These are phyloP conservation scores for Zhuliangozyma blackwelliae DNA, from an alignment of 1,139 yeast species.

Conservation along the genomic window DNA sequence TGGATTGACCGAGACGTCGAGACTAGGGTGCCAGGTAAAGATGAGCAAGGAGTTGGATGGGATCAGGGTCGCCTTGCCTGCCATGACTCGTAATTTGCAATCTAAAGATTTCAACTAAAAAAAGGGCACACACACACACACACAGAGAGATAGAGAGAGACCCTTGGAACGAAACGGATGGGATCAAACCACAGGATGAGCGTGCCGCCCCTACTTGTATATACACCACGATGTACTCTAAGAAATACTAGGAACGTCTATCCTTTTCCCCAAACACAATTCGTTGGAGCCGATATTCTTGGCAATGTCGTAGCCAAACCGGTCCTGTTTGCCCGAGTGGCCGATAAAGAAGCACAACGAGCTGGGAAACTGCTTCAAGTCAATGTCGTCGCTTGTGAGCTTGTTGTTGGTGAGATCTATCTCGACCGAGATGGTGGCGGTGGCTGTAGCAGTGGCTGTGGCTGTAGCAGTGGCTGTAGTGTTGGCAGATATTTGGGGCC, in stretches of 20 bases:
- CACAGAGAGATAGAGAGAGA: too few relatives aligned
- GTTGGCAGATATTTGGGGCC: conserved; percentile 14
- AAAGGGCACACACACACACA: too few relatives aligned
- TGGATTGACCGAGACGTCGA: conserved; percentile 92
- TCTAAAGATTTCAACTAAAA: conserved; percentile 55
- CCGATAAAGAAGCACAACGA: conserved; percentile 16
- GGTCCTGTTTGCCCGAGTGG: conserved; percentile 17
- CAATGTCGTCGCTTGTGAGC: conserved; percentile 6
- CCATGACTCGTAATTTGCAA: conserved; percentile 93
- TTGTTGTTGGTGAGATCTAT: conserved; percentile 19
- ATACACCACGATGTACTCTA: background rate
- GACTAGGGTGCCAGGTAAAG: conserved; percentile 89
- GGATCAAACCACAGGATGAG: too few relatives aligned
- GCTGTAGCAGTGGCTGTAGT: conserved; percentile 10
- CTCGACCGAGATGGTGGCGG: conserved; percentile 16
- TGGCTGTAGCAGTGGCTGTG: conserved; percentile 7
- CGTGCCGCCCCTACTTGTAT: too few relatives aligned
- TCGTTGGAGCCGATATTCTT: conserved; percentile 12
- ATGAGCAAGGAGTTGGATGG: conserved; percentile 93
- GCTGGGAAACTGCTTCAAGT: conserved; percentile 9
- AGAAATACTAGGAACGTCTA: conserved; percentile 11
- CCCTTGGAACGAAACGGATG: too few relatives aligned
- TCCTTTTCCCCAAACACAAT: conserved; percentile 16
- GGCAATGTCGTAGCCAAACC: conserved; percentile 21
- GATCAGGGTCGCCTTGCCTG: conserved; percentile 90